Base-by-base conservation (phyloP, 768 basidiomycete species). In the Vararia minispora region DNA sequence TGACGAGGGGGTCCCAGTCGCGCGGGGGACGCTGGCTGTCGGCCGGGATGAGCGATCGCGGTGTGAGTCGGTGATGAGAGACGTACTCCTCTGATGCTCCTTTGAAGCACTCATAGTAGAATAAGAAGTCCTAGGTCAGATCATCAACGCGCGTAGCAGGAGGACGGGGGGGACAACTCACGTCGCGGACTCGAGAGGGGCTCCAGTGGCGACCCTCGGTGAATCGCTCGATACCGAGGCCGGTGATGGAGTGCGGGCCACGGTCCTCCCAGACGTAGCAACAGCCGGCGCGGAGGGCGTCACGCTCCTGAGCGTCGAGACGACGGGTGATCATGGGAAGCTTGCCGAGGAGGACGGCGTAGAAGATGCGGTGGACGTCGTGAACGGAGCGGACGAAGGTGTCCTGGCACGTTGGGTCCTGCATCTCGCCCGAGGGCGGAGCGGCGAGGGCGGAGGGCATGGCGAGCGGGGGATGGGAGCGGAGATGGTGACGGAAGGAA, bases 221-320 rank as follows among this genome's bases (percentile, higher is more conserved):
- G 79, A 86, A 86, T 57, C 85, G 69, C 50, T 88, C 86, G 79
- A 89, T 89, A 26, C 85, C 85, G 33, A 86, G 71, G 11, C 85
- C 85, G 8, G 83, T 82, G 37, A 69, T 65, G 22, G 79, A 76
- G 53, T 81, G 84, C 6, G 84, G 80, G 18, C 80, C 80, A 45
- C 84, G 79, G 49, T 89, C 85, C 54, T 89, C 85, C 85, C 86
- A 89, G 44, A 88, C 81, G 49, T 86, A 88, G 17, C 87, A 81
- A 48, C 83, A 83, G 18, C 85, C 85, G 0, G 85, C 71, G 13
- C 67, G 48, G 50, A 89, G 81, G 13, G 58, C 58, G 23, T 57
- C 49, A 43, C 85, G 73, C 56, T 88, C 85, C 54, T 87, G 83
- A 30, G 79, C 79, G 53, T 88, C 85, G 48, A 89, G 71, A 6